phyloP scores from a whole-genome alignment of 495 filamentous ascomycete genomes.

The Tuber melanosporum region DNA sequence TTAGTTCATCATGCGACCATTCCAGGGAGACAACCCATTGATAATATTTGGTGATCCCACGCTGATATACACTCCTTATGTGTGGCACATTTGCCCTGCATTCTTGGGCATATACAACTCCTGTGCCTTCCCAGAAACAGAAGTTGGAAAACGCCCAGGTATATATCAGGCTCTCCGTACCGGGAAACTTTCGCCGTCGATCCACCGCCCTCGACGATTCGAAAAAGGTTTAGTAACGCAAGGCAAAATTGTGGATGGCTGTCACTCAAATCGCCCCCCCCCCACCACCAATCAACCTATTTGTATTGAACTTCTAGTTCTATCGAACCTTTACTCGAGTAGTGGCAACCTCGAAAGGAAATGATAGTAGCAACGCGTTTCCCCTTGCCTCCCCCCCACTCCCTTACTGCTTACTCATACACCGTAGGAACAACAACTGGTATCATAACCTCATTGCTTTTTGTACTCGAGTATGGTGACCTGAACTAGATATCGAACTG shows the following conservation, averaged over 20 bases:
- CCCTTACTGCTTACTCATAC: background rate
- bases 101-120: background rate
- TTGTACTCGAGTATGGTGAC: background rate
- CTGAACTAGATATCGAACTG: background rate
- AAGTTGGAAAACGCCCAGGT: background rate
- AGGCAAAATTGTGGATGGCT: background rate
- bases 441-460: background rate
- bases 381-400: background rate
- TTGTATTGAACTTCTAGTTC: background rate
- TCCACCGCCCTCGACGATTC: background rate
- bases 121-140: background rate
- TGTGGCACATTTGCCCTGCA: background rate
- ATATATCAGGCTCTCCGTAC: background rate
- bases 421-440: background rate
- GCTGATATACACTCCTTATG: background rate
- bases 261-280: background rate
- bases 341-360: background rate
- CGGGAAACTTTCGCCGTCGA: background rate
- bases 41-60: background rate
- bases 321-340: no score
- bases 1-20: background rate
- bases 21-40: background rate
- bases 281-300: background rate
- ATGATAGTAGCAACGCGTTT: background rate
- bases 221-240: background rate